These are phyloP conservation scores for Astrocystis sublimbata DNA, from an alignment of 495 filamentous ascomycete species.

Conservation along the genomic window DNA sequence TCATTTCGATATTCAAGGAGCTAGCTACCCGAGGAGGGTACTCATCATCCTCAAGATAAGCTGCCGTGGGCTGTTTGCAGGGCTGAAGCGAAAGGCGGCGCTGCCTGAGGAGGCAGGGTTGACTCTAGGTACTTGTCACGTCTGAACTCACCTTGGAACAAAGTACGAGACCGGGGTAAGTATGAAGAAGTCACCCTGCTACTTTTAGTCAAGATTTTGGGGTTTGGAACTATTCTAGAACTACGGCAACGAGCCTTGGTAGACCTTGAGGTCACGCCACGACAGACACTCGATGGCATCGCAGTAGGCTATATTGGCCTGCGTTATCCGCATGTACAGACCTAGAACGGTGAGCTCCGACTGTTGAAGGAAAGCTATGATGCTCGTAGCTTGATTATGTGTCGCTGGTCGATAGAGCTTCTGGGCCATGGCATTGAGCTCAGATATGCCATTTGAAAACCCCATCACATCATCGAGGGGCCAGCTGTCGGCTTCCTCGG, in stretches of 20 bases:
- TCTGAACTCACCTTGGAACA: too few relatives aligned
- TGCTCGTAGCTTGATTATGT: neutral
- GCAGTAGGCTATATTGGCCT: neutral
- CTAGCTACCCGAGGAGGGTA: too few relatives aligned
- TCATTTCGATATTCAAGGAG: too few relatives aligned
- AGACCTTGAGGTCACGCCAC: neutral
- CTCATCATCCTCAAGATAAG: neutral
- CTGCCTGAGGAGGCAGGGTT: neutral
- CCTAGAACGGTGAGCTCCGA: neutral
- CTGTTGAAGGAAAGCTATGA: neutral
- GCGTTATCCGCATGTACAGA: neutral
- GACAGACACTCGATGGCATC: neutral
- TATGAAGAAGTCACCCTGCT: too few relatives aligned
- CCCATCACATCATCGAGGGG: neutral
- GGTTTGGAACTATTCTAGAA: neutral
- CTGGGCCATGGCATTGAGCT: neutral
- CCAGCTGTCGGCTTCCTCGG: neutral
- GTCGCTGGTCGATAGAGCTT: neutral
- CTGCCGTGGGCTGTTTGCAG: neutral
- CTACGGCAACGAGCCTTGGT: neutral
- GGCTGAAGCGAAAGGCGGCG: neutral
- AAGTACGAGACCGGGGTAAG: too few relatives aligned
- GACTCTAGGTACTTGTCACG: too few relatives aligned
- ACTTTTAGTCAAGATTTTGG: too few relatives aligned
- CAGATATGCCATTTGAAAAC: neutral